Conservation (phyloP, 2,329 filamentous ascomycete species). For the Sporothrix inflata region DNA sequence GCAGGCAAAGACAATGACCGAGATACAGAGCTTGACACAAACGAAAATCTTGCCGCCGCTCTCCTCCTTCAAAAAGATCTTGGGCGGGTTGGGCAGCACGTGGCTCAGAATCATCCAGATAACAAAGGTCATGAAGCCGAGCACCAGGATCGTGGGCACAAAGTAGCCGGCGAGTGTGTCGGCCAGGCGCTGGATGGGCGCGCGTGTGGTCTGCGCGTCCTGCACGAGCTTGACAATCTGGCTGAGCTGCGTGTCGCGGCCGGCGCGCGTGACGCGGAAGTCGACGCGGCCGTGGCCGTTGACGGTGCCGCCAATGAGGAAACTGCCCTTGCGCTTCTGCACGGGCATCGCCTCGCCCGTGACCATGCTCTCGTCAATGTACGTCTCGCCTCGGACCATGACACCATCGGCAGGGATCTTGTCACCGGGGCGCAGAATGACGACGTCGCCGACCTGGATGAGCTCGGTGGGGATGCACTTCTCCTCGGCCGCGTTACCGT, state of each 20-base stretch:
- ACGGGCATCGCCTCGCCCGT: slow-evolving; percentile 97
- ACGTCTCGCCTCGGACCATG: slow-evolving; percentile 86
- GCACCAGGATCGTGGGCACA: slow-evolving; percentile 81
- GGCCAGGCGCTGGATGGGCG: slow-evolving; percentile 90
- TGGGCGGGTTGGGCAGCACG: slow-evolving; percentile 77
- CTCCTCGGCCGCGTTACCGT: slow-evolving; percentile 73
- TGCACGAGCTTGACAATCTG: slow-evolving; percentile 99
- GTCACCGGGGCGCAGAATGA: slow-evolving; percentile 90
- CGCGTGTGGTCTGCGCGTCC: slow-evolving; percentile 90
- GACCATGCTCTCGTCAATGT: slow-evolving; percentile 97
- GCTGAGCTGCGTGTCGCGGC: slow-evolving; percentile 92
- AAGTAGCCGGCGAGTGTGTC: slow-evolving; percentile 93
- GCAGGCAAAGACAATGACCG: slow-evolving; percentile 97
- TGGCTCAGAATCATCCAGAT: slow-evolving; percentile 96
- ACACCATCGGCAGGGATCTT: slow-evolving; percentile 94
- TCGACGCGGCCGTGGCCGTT: slow-evolving; percentile 92
- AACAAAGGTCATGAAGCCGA: slow-evolving; percentile 83
- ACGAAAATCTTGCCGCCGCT: slow-evolving; percentile 95
- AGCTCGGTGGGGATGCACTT: slow-evolving; percentile 90
- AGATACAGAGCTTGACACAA: slow-evolving; percentile 95
- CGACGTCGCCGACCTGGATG: slow-evolving; percentile 90
- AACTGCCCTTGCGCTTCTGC: slow-evolving; percentile 78
- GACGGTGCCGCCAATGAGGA: slow-evolving; percentile 90
- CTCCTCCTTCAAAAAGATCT: slow-evolving; percentile 77
- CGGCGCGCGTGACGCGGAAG: slow-evolving; percentile 88